These are phyloP conservation scores for Boechera retrofracta DNA, from an alignment of 345 rosid genomes.

Conservation along the genomic window DNA sequence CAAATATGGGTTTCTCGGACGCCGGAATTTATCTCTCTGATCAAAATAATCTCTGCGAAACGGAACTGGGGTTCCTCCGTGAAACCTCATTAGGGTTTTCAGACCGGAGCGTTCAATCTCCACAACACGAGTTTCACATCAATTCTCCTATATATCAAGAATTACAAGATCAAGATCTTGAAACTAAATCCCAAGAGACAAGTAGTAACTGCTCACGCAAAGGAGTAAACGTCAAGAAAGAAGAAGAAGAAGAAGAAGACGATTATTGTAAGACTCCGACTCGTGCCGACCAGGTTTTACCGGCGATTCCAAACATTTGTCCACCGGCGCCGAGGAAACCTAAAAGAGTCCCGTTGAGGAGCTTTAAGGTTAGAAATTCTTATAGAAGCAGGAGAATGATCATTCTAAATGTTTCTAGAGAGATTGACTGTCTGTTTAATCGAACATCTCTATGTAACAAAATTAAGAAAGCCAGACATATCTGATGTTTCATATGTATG, in stretches of 20 bases:
- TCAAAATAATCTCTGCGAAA: conserved; percentile 31
- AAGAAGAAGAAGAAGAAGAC: conserved; percentile 37
- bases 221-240: conserved; percentile 14
- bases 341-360: conserved; percentile 48
- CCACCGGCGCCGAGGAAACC: conserved; percentile 94
- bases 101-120: conserved; percentile 21
- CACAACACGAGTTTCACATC: conserved; percentile 1
- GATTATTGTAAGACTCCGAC: conserved; percentile 61
- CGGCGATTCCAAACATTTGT: conserved; percentile 47
- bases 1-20: conserved; percentile 37
- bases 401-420: conserved; percentile 66
- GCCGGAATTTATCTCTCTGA: conserved; percentile 28
- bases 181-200: background rate
- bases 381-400: conserved; percentile 41
- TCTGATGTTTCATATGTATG: conserved; percentile 34
- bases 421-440: conserved; percentile 61
- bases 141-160: conserved; percentile 23
- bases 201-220: background rate
- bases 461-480: conserved; percentile 59
- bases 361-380: conserved; percentile 40
- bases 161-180: conserved; percentile 27
- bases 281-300: conserved; percentile 55
- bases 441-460: conserved; percentile 49
- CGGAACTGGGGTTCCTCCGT: conserved; percentile 16
- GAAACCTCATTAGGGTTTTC: conserved; percentile 35